These are phyloP conservation scores for Jamesozyma lodderae DNA, from an alignment of 805 yeast species.

Conservation along the genomic window DNA sequence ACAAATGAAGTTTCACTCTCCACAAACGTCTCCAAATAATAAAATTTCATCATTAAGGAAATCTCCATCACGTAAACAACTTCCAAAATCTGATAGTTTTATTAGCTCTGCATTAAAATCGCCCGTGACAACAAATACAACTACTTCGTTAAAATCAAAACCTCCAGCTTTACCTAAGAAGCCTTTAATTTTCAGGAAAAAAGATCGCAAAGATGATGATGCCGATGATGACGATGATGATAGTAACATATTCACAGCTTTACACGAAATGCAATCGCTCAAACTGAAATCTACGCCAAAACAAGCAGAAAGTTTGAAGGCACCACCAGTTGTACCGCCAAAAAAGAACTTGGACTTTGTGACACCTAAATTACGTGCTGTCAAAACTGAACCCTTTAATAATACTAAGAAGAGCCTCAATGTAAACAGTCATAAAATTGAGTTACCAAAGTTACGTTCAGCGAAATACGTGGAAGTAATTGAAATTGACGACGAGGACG, in stretches of 20 bases:
- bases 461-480: constrained; percentile 1
- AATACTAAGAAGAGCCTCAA: neutral
- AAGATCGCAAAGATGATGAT: too few relatives aligned
- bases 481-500: neutral
- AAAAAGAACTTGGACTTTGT: constrained; percentile 6
- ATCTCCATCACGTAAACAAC: neutral
- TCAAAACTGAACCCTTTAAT: constrained; percentile 1
- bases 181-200: constrained; percentile 5
- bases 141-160: constrained; percentile 4
- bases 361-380: constrained; percentile 9
- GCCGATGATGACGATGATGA: too few relatives aligned
- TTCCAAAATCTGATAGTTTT: constrained; percentile 15
- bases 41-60: neutral
- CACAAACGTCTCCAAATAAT: neutral
- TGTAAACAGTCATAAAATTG: neutral
- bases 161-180: constrained; percentile 14
- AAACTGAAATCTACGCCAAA: neutral
- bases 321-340: constrained; percentile 13
- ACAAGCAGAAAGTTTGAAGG: constrained; percentile 5
- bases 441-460: constrained; percentile 13
- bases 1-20: constrained; percentile 9
- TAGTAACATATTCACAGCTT: too few relatives aligned
- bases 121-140: neutral
- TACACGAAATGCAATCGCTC: constrained; percentile 1
- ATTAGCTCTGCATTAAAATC: constrained; percentile 17